These are phyloP conservation scores for Aspergillus vadensis DNA, from an alignment of 2,329 filamentous ascomycete genomes.

Conservation along the genomic window DNA sequence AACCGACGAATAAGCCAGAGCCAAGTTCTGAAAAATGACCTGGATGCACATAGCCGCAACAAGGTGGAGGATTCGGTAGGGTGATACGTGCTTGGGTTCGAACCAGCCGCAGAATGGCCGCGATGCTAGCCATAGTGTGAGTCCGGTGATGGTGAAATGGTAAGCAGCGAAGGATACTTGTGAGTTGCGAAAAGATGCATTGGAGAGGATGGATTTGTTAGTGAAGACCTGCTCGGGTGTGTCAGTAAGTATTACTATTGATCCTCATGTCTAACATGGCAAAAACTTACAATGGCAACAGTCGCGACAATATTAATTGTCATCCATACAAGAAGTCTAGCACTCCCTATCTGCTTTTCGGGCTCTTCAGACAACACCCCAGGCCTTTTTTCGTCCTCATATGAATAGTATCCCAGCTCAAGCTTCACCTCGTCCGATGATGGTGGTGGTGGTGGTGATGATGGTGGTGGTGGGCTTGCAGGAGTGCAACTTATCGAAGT, in stretches of 20 bases:
- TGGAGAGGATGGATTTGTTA: constrained; percentile 25
- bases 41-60: constrained; percentile 26
- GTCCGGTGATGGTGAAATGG: constrained; percentile 26
- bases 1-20: constrained; percentile 24
- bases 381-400: constrained; percentile 8
- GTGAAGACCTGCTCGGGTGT: constrained; percentile 21
- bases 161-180: constrained; percentile 27
- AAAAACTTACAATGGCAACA: constrained; percentile 23
- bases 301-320: constrained; percentile 23
- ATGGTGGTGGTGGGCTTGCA: background rate
- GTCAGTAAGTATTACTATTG: background rate
- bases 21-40: constrained; percentile 26
- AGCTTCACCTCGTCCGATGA: background rate
- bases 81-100: constrained; percentile 18
- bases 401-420: background rate
- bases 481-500: background rate
- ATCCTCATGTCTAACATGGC: background rate
- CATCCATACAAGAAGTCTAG: constrained; percentile 21
- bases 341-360: background rate
- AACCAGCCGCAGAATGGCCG: constrained; percentile 22
- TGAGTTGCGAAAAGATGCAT: constrained; percentile 22
- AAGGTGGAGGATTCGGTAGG: constrained; percentile 22
- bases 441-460: too few species aligned
- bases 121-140: constrained; percentile 23
- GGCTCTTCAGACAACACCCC: background rate